Evolutionary conservation across 202 grass and related monocot genomes (phyloP), one percentile per base, ranked within the genome.

Genomic region (Hordeum pubiflorum): DNA sequence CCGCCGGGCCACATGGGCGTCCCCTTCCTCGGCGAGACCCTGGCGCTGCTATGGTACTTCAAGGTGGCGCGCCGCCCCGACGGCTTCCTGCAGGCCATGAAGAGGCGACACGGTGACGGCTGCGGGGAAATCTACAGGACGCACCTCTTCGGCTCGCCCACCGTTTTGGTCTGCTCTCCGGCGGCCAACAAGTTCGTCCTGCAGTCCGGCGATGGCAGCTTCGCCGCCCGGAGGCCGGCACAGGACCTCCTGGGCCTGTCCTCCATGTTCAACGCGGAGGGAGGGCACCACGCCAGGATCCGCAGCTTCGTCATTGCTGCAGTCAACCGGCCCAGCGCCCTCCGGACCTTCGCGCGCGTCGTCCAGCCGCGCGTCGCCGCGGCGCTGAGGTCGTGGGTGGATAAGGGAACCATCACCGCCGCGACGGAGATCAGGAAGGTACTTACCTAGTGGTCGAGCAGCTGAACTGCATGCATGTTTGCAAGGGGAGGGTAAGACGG

Each of bases 121-220:
- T 4, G 32, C 32, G 54, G 7, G 20, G 56, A 3, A 8, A 58
- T 58, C 2, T 58, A 58, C 21, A 58, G 56, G 56, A 3, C 94
- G 88, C 39, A 77, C 72, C 72, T 82, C 4, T 87, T 55, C 43
- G 79, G 79, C 54, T 40, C 38, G 37, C 79, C 85, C 6, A 82
- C 85, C 21, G 33, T 83, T 12, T 43, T 87, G 23, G n/a, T 76
- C n/a, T 66, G 58, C 79, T 24, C 58, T 3, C 85, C 79, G 23
- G 74, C 85, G 24, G 24, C 24, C 24, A 26, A 26, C 24, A 26
- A 26, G 24, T 26, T 26, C 24, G 24, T 26, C 24, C 24, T 26
- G 24, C 24, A 26, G 24, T 26, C 24, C 24, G 24, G 24, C 18
- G 5, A 12, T 6, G 65, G 44, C 41, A 61, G 23, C 57, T 87